Conservation (phyloP, 176 grass and related monocot genomes). For the Hordeum vulgare region DNA sequence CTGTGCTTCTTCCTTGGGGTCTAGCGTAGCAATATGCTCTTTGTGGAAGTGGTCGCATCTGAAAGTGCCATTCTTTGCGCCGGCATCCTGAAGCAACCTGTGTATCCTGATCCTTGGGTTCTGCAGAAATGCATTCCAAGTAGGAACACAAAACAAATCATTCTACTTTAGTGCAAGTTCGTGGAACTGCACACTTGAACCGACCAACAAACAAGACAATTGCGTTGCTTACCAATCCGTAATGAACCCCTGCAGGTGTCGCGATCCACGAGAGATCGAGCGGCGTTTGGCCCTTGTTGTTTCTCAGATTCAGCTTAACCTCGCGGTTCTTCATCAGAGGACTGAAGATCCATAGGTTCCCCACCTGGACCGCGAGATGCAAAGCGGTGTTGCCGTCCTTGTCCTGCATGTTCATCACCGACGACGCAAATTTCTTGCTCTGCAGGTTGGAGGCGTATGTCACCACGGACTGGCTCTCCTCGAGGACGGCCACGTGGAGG, state of each 20-base stretch:
- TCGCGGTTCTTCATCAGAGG: not conserved
- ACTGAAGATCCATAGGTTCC: not conserved
- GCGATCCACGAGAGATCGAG: not conserved
- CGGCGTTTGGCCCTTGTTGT: not conserved
- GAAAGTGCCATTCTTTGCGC: not conserved
- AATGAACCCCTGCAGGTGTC: not conserved
- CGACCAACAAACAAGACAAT: not conserved
- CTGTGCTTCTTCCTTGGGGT: not conserved
- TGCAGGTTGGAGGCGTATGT: not conserved
- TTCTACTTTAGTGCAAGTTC: not conserved
- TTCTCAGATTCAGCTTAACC: not conserved
- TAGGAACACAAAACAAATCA: not conserved
- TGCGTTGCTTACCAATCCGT: constrained; percentile 2
- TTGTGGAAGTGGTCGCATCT: not conserved
- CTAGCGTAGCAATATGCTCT: not conserved
- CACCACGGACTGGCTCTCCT: not conserved
- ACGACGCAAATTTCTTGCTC: not conserved
- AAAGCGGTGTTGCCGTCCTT: constrained; percentile 32
- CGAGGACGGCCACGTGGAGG: constrained; percentile 33
- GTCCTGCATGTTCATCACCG: constrained; percentile 24
- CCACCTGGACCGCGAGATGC: not conserved
- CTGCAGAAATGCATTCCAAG: not conserved
- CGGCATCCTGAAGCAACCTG: not conserved
- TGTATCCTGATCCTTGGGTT: constrained; percentile 7
- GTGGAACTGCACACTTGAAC: not conserved